These are phyloP conservation scores for Eucalyptus pumila DNA, from an alignment of 345 rosid genomes.

Conservation along the genomic window DNA sequence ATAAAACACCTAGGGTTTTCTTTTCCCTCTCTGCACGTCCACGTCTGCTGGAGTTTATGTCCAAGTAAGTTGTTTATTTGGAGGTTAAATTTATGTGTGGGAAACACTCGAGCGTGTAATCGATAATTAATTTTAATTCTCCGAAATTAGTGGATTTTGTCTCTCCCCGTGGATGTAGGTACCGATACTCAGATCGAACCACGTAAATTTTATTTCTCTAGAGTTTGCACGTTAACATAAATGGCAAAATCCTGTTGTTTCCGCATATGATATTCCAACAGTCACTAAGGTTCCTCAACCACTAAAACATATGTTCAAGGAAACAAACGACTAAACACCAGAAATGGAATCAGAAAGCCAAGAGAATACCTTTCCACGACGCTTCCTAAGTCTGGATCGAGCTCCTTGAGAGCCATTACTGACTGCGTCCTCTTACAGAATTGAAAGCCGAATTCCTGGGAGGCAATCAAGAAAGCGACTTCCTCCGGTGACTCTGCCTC, in stretches of 20 bases:
- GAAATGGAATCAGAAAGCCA: not conserved
- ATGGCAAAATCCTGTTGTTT: accelerated
- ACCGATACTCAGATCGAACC: accelerated
- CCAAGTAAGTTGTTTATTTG: too few relatives aligned
- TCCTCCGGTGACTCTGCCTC: conserved; percentile 96
- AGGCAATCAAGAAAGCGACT: conserved; percentile 57
- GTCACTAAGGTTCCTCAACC: not conserved
- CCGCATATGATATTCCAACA: accelerated
- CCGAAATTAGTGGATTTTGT: too few relatives aligned
- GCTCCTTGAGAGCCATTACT: conserved; percentile 32
- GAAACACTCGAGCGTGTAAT: too few relatives aligned
- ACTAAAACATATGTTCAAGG: not conserved
- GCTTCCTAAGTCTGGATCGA: conserved; percentile 21
- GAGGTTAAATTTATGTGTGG: accelerated
- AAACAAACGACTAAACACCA: not conserved
- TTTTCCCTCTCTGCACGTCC: too few relatives aligned
- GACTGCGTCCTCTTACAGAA: conserved; percentile 62
- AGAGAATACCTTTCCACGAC: conserved; percentile 31
- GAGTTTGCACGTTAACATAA: too few relatives aligned
- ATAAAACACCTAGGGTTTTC: too few relatives aligned
- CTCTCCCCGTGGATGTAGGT: accelerated
- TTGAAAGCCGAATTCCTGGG: conserved; percentile 67
- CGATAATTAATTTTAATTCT: too few relatives aligned
- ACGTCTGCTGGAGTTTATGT: accelerated
- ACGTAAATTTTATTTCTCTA: too few relatives aligned